Percentiles rank a stretch among this genome's conserved stretches.
Conservation (phyloP, 2,329 filamentous ascomycete species). For the Magnaporthales sp. region DNA sequence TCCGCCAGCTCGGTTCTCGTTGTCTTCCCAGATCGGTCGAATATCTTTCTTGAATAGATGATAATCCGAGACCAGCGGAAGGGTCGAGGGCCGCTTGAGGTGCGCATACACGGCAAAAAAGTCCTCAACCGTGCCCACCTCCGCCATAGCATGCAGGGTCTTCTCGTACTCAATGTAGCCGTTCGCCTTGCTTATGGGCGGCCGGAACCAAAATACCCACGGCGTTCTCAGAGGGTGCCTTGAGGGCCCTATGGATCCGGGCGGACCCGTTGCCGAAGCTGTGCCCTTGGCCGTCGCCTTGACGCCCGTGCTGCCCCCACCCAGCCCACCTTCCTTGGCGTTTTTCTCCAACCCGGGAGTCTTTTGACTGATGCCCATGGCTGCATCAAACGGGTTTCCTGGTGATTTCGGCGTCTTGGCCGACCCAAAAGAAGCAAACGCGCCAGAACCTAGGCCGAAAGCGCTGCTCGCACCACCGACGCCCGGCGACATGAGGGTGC, state of each 20-base stretch:
- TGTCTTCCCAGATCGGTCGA: slow-evolving; percentile 96
- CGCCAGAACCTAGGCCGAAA: slow-evolving; percentile 88
- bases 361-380: slow-evolving; percentile 44
- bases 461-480: slow-evolving; percentile 69
- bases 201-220: slow-evolving; percentile 97
- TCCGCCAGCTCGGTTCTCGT: slow-evolving; percentile 89
- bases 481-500: slow-evolving; percentile 59
- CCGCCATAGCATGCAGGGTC: slow-evolving; percentile 79
- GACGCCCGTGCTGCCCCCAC: slow-evolving; percentile 11
- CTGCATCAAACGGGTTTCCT: slow-evolving; percentile 71
- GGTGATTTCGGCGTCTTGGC: slow-evolving; percentile 82
- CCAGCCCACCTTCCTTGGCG: slow-evolving; percentile 35
- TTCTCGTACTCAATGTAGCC: slow-evolving; percentile 88
- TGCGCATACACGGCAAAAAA: slow-evolving; percentile 88
- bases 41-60: slow-evolving; percentile 97
- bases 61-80: slow-evolving; percentile 93
- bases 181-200: slow-evolving; percentile 92
- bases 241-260: slow-evolving; percentile 19
- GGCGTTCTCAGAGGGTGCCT: slow-evolving; percentile 65
- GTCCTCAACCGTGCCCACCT: slow-evolving; percentile 74
- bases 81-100: slow-evolving; percentile 76
- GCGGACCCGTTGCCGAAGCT: slow-evolving; percentile 23
- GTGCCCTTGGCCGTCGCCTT: slow-evolving; percentile 21
- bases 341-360: slow-evolving; percentile 56
- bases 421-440: slow-evolving; percentile 90